Conservation (phyloP, 1,284 basidiomycete genomes). For the Tranzscheliella williamsii region DNA sequence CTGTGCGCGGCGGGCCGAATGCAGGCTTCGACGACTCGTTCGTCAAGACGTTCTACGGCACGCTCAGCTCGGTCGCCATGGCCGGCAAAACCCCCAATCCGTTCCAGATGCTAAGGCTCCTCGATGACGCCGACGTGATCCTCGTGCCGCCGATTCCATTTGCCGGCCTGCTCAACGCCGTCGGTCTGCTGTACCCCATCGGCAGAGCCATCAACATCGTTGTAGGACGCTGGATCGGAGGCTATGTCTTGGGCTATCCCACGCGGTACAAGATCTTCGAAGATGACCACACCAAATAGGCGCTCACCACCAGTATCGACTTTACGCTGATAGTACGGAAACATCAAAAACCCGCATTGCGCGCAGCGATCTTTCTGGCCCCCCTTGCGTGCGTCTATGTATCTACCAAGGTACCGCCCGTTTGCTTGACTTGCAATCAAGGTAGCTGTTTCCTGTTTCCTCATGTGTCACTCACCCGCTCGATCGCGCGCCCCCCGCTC, state of each 20-base stretch:
- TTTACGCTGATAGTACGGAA: too few relatives aligned
- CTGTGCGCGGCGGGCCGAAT: slow-evolving; percentile 55
- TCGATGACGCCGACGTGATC: slow-evolving; percentile 58
- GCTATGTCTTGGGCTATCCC: slow-evolving; percentile 31
- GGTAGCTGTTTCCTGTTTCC: too few relatives aligned
- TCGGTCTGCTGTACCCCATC: slow-evolving; percentile 41
- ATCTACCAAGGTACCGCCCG: too few relatives aligned
- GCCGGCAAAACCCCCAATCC: slow-evolving; percentile 42
- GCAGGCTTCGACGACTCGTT: slow-evolving; percentile 59
- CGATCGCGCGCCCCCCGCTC: too few relatives aligned
- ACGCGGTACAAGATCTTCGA: slow-evolving; percentile 42
- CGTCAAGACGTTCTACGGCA: slow-evolving; percentile 58
- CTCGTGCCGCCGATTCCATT: slow-evolving; percentile 51
- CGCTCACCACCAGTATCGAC: too few relatives aligned
- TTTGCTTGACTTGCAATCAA: too few relatives aligned
- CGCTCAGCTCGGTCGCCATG: slow-evolving; percentile 49
- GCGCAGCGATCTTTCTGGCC: too few relatives aligned
- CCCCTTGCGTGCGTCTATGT: too few relatives aligned
- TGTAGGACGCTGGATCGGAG: slow-evolving; percentile 36
- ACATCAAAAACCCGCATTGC: too few relatives aligned
- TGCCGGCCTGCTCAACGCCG: slow-evolving; percentile 22
- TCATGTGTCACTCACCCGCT: too few relatives aligned
- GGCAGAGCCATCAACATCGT: slow-evolving; percentile 17
- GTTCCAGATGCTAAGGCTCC: slow-evolving; percentile 58
- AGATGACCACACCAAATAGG: too few relatives aligned